Base-by-base conservation (phyloP, 2,329 filamentous ascomycete species). In the Colletotrichum sp. region DNA sequence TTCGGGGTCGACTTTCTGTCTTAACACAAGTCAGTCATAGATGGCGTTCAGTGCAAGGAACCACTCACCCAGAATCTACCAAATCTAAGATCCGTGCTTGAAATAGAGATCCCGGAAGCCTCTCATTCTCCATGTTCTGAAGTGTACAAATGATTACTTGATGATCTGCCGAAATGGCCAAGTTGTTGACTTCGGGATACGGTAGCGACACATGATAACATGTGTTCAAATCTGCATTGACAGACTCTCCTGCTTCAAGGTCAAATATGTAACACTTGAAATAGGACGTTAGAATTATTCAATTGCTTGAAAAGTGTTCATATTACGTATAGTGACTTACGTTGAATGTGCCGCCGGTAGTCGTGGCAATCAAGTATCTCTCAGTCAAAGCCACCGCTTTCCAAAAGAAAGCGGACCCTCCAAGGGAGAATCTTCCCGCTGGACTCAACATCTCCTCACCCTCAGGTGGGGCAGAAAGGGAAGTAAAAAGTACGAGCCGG, bases 231-330 rank as follows among this genome's bases (percentile, higher is more conserved):
- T 36, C 30, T n/a, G 61, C 61, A 9, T 65, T 16, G 8, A 43
- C 61, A 2, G 61, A 65, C 7, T 30, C 0, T 24, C 61, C 61
- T 0, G 32, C 61, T 65, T 67, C 65, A 5, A 67, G 39, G 13
- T 67, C 65, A 16, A 67, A 67, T 16, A 67, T 57, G 21, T 67
- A 67, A 4, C 65, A 67, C 65, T 67, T 12, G 10, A 4, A 16
- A 10, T 9, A 10, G 4, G 7, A 15, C 6, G 1, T 67, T 24
- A 67, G 39, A 13, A 2, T 2, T 1, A 48, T 21, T 4, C 1
- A 1, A 2, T 13, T 21, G 2, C 26, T 55, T 15, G 0, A n/a
- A 36, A 39, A 3, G 3, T 12, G 3, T 16, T 0, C 1, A 24
- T 24, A 64, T 3, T 36, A 0, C 9, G 0, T 8, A 5, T 4